Evolutionary conservation across 331 rosid species (phyloP).

Genomic region (Telfairia occidentalis): DNA sequence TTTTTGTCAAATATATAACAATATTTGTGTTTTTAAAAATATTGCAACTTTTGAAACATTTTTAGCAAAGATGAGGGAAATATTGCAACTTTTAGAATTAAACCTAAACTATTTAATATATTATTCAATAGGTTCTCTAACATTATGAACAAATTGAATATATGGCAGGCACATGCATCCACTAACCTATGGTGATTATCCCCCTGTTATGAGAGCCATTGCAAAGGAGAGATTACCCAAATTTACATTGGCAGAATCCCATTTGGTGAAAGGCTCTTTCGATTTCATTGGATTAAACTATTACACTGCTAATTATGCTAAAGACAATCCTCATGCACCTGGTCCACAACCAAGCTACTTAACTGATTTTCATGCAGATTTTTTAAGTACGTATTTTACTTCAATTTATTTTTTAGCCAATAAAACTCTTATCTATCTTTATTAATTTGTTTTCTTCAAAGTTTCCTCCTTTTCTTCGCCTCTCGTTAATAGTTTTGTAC

Average conservation of each 20-base stretch:
- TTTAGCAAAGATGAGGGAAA: too few species aligned
- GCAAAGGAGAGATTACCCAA: conserved; percentile 26
- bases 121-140: background rate
- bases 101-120: too few species aligned
- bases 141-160: background rate
- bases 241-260: conserved; percentile 12
- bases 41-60: too few species aligned
- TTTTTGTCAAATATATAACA: too few species aligned
- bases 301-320: conserved; percentile 21
- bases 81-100: too few species aligned
- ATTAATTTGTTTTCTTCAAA: too few species aligned
- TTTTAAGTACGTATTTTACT: background rate
- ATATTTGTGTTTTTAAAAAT: too few species aligned
- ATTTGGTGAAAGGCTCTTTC: conserved; percentile 9
- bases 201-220: conserved; percentile 16
- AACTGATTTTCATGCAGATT: conserved; percentile 12
- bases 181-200: conserved; percentile 24
- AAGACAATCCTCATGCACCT: background rate
- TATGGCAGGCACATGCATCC: conserved; percentile 26
- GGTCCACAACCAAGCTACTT: conserved; percentile 17
- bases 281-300: conserved; percentile 32
- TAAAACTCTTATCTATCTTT: background rate
- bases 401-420: too few species aligned
- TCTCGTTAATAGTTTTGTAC: too few species aligned
- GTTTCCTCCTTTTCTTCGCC: too few species aligned